phyloP scores from a whole-genome alignment of 73 alveolate species.

The Stentor coeruleus region DNA sequence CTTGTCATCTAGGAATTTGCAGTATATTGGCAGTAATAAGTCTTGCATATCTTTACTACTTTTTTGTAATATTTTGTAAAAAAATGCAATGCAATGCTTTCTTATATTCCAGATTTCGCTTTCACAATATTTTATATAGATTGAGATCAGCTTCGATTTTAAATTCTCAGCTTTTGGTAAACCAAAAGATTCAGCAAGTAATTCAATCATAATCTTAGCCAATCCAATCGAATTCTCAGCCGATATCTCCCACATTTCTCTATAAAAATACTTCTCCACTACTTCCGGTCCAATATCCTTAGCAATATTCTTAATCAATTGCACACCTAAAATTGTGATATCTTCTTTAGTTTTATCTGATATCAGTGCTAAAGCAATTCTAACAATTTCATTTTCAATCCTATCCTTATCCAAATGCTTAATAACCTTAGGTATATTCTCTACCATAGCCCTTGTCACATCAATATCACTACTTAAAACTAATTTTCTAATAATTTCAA shows the following conservation, averaged over 20 bases:
- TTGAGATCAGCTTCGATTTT: background rate
- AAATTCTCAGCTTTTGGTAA: background rate
- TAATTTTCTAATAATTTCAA: background rate
- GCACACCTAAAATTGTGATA: background rate
- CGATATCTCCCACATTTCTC: background rate
- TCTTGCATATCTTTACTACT: background rate
- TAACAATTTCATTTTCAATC: background rate
- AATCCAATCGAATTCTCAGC: background rate
- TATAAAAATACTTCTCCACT: background rate
- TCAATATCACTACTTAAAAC: background rate
- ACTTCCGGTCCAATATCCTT: background rate
- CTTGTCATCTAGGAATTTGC: conserved; percentile 6
- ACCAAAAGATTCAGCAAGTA: background rate
- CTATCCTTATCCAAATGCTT: no score
- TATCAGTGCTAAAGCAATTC: background rate
- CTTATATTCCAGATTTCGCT: background rate
- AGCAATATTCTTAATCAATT: no score
- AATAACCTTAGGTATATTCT: background rate
- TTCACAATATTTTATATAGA: background rate
- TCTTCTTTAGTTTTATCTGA: background rate
- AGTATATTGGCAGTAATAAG: background rate
- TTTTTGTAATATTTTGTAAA: no score
- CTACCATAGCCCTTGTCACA: conserved; percentile 14
- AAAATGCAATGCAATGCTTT: background rate
- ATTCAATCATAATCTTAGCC: background rate